Base-by-base conservation (phyloP, 2,329 filamentous ascomycete genomes). In the Fusarium keratoplasticum region DNA sequence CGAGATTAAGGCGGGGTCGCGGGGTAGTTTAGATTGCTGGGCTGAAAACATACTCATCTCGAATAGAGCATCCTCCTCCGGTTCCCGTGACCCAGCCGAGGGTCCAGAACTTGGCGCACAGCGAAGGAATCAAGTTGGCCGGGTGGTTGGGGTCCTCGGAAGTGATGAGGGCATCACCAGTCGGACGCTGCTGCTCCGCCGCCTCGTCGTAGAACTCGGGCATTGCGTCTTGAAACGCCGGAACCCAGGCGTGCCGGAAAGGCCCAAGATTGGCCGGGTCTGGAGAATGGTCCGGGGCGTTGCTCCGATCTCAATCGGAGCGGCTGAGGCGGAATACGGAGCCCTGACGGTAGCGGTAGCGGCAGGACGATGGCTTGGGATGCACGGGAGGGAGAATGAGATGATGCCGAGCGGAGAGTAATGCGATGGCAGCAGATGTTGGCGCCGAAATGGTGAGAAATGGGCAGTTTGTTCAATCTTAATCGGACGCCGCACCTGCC, bases 71-170 rank as follows among this genome's bases (percentile, higher is more conserved):
- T 68, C 94, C 94, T 77, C 94, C 94, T 70, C 94, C 94, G 3
- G 94, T 96, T 66, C 94, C 94, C 14, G 94, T 96, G 33, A 96
- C 96, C 96, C 96, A 98, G 77, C 96, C 96, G 78, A 97, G 88
- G 20, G 89, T 94, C 90, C 98, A 99, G 86, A 99, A 99, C 82
- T 96, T 96, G 80, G 93, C 93, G 86, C 96, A 99, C 58, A 99
- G 89, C 57, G 94, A 92, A 73, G 95, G 96, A 76, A 98, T 98
- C 78, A 97, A 89, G 85, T 99, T 99, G 76, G 96, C 95, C 25
- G 96, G 96, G 84, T 99, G 96, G 70, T 95, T 87, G 6, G 93
- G 92, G 81, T 98, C 91, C 33, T 84, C 80, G 13, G 91, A 93
- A 42, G 83, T 84, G 81, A 93, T 84, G 72, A 92, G 87, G 64